Evolutionary conservation across 768 basidiomycete genomes (phyloP), one percentile per base, ranked within the genome.

Genomic region (Lactarius sp.): DNA sequence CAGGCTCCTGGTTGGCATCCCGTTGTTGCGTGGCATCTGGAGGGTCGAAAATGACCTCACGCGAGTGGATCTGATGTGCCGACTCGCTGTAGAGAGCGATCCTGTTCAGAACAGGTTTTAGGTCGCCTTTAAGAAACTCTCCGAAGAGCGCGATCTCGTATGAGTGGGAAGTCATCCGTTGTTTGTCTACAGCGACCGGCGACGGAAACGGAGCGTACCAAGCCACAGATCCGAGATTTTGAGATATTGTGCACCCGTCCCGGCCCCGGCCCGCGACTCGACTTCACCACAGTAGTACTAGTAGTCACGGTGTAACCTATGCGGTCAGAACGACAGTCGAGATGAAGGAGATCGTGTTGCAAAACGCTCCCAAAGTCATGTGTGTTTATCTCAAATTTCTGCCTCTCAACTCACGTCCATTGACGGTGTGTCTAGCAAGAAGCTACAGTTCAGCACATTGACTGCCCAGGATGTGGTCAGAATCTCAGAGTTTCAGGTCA

Each of bases 401-500:
- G 7, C 37, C 34, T 56, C 34, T 27, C 33, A n/a, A 34, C 59
- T 42, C 37, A 41, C 31, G 7, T 59, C 22, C 39, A 8, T 46
- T 41, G 52, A 42, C 22, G 59, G 13, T n/a, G 50, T 34, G 42
- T 46, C 27, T 73, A 97, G 95, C 71, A 98, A 98, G 79, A 87
- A 92, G 74, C 83, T 99, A 37, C 97, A 98, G 79, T 99, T 98
- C 76, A 90, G 90, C 73, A 83, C 96, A 56, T 80, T 99, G 69
- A 92, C 88, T 74, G 88, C 92, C 34, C 94, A 98, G 75, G 95
- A 98, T 72, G 90, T 96, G 4, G 97, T 98, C 69, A 90, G 88
- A 72, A 83, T 98, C 61, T 90, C 97, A 9, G 96, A 99, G 75
- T 97, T 96, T 70, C 93, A 99, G 76, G 90, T 97, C 68, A 94